Conservation (phyloP, 2,329 filamentous ascomycete genomes). For the Pseudogymnoascus sp. region DNA sequence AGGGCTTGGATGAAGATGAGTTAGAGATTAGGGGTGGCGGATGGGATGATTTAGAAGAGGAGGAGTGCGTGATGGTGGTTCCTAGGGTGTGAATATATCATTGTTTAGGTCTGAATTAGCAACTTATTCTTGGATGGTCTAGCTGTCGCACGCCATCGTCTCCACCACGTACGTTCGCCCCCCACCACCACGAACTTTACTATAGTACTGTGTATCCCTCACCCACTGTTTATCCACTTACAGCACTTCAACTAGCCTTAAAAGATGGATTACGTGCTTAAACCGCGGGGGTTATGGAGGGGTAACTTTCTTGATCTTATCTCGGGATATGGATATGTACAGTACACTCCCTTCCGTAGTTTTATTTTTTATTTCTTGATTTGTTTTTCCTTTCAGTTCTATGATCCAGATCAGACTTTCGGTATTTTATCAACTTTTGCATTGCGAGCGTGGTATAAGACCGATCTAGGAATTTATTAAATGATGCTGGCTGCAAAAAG, state of each 20-base stretch:
- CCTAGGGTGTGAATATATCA: neutral
- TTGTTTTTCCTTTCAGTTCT: neutral
- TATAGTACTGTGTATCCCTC: neutral
- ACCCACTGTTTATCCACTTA: neutral
- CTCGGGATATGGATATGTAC: neutral
- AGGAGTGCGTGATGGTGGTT: neutral
- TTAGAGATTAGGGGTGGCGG: neutral
- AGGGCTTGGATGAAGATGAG: neutral
- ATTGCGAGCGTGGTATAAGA: neutral
- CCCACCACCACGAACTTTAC: neutral
- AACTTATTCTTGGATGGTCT: neutral
- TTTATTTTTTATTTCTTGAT: neutral
- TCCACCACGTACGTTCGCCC: neutral
- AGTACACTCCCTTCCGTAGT: neutral
- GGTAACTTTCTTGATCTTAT: constrained; percentile 4
- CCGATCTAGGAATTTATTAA: neutral
- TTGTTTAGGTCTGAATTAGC: neutral
- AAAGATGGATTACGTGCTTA: constrained; percentile 1
- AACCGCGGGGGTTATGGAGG: neutral
- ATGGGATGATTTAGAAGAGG: neutral
- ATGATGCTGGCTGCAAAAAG: neutral
- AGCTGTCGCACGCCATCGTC: neutral
- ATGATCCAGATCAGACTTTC: neutral
- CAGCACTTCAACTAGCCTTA: neutral
- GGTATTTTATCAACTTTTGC: neutral